A percentile compares a stretch with the other conserved stretches of the same genome.
phyloP scores from a whole-genome alignment of 257 asterid species.

The Vinca minor region DNA sequence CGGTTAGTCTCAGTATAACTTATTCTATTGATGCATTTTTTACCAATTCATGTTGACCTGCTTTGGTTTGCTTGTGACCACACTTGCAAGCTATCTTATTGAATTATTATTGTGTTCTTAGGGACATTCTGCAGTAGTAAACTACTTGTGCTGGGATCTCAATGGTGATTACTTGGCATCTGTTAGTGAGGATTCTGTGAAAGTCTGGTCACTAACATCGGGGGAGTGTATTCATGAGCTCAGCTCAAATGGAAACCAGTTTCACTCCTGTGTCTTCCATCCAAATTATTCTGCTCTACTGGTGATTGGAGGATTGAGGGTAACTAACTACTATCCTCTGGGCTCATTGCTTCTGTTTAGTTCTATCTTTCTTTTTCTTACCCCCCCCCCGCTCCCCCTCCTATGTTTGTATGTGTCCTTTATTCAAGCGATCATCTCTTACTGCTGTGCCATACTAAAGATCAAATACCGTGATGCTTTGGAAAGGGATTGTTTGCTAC shows the following conservation, averaged over 20 bases:
- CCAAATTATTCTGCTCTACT: slow-evolving; percentile 81
- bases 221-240: slow-evolving; percentile 86
- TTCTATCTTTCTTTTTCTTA: background rate
- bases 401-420: background rate
- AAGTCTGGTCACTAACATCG: slow-evolving; percentile 83
- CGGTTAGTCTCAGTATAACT: slow-evolving; percentile 34
- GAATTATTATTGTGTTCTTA: slow-evolving; percentile 25
- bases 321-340: no score
- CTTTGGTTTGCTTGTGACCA: slow-evolving; percentile 3
- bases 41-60: background rate
- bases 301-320: slow-evolving; percentile 86
- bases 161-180: slow-evolving; percentile 85
- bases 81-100: background rate
- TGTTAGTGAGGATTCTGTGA: slow-evolving; percentile 82
- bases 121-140: slow-evolving; percentile 78
- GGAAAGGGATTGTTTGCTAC: background rate
- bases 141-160: slow-evolving; percentile 94
- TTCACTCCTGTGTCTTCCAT: slow-evolving; percentile 89
- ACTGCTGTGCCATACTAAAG: background rate
- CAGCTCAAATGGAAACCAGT: slow-evolving; percentile 63
- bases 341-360: background rate
- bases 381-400: background rate
- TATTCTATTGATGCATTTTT: background rate
- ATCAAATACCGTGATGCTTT: background rate
- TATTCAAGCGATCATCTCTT: background rate